phyloP scores from a whole-genome alignment of 2,329 filamentous ascomycete species.

The Bipolaris zeicola region DNA sequence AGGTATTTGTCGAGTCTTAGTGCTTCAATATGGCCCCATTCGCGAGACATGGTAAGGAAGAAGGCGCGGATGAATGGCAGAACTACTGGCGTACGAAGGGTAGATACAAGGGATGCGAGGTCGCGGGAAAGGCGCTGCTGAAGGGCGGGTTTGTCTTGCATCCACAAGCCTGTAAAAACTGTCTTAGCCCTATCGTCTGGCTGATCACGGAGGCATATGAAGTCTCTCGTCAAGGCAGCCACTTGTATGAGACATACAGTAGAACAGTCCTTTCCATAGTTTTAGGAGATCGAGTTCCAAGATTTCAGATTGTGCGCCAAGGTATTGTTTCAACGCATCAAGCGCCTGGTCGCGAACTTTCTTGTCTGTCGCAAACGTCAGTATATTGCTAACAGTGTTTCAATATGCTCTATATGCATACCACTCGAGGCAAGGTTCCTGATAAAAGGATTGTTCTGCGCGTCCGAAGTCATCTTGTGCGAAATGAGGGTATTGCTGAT shows the following conservation, averaged over 20 bases:
- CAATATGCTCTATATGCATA: slow-evolving; percentile 49
- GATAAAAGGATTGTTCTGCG: slow-evolving; percentile 70
- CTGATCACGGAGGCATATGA: not conserved
- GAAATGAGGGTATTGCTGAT: slow-evolving; percentile 2
- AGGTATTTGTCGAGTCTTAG: slow-evolving; percentile 86
- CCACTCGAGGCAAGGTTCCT: slow-evolving; percentile 84
- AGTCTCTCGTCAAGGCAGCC: not conserved
- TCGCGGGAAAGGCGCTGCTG: slow-evolving; percentile 83
- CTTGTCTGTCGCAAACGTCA: slow-evolving; percentile 64
- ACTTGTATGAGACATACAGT: slow-evolving; percentile 58
- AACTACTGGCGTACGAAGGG: slow-evolving; percentile 56
- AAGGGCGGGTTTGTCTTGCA: slow-evolving; percentile 85
- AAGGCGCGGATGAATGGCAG: slow-evolving; percentile 56
- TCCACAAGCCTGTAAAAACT: slow-evolving; percentile 70
- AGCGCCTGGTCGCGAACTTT: slow-evolving; percentile 78
- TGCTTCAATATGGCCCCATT: slow-evolving; percentile 59
- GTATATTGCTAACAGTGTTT: not conserved
- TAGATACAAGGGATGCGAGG: slow-evolving; percentile 71
- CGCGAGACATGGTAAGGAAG: slow-evolving; percentile 58
- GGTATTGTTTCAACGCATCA: slow-evolving; percentile 75
- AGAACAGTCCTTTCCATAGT: slow-evolving; percentile 95
- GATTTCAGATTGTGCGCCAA: slow-evolving; percentile 68
- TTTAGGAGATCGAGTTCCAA: slow-evolving; percentile 76
- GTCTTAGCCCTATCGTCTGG: slow-evolving; percentile 13
- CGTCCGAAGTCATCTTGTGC: slow-evolving; percentile 43